These are phyloP conservation scores for Diplosphaera chodatii DNA, from an alignment of 139 green algal species.

Conservation along the genomic window DNA sequence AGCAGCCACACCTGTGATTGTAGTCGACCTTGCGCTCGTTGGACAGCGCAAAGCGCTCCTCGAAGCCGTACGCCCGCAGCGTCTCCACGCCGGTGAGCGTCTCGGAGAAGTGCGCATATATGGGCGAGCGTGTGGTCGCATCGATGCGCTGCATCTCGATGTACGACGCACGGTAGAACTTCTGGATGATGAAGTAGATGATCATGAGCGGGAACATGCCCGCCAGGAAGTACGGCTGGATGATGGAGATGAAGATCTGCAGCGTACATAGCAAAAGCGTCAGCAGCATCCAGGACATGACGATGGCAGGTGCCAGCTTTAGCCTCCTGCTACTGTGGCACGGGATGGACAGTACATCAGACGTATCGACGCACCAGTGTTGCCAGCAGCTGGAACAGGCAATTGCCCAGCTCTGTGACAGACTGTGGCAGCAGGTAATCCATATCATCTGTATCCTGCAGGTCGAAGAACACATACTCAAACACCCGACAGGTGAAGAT, in stretches of 20 bases:
- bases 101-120: constrained; percentile 74
- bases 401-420: constrained; percentile 54
- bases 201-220: constrained; percentile 56
- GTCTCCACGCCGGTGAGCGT: constrained; percentile 52
- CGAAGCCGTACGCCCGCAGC: constrained; percentile 65
- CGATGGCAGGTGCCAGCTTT: too few relatives aligned
- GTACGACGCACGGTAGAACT: constrained; percentile 58
- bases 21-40: constrained; percentile 53
- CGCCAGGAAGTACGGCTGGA: constrained; percentile 40
- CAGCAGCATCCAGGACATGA: too few relatives aligned
- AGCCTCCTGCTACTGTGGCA: too few relatives aligned
- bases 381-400: constrained; percentile 40
- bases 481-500: background rate
- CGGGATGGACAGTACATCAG: too few relatives aligned
- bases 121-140: constrained; percentile 71
- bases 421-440: constrained; percentile 64
- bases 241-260: constrained; percentile 57
- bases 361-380: constrained; percentile 36
- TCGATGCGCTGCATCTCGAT: constrained; percentile 92
- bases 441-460: constrained; percentile 75
- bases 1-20: constrained; percentile 41
- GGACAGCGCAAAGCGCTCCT: constrained; percentile 44
- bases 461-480: background rate
- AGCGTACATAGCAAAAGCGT: too few relatives aligned
- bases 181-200: constrained; percentile 64